These are phyloP conservation scores for Monosporascus sp. DNA, from an alignment of 2,329 filamentous ascomycete genomes.

Conservation along the genomic window DNA sequence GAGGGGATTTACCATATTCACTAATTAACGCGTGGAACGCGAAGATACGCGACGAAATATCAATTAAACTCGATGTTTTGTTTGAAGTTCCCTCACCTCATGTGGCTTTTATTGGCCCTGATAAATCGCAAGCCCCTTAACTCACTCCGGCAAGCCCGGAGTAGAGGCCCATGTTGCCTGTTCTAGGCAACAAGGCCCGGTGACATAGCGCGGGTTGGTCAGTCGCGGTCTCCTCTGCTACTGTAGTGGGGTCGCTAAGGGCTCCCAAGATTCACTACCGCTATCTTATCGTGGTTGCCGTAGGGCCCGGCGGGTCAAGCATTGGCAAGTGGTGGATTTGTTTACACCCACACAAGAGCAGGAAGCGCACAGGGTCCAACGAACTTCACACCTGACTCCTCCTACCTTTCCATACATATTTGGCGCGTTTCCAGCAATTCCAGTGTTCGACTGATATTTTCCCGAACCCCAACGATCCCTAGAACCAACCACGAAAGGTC, in stretches of 20 bases:
- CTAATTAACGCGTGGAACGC: background rate
- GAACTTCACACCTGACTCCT: background rate
- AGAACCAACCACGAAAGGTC: no score
- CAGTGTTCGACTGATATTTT: no score
- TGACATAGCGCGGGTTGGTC: no score
- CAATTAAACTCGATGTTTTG: conserved; percentile 8
- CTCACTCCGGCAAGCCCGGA: background rate
- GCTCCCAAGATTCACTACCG: background rate
- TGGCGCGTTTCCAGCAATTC: no score
- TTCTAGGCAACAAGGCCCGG: no score
- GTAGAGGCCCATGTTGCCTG: no score
- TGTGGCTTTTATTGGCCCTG: background rate
- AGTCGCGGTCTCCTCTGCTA: no score
- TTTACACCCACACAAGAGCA: conserved; percentile 16
- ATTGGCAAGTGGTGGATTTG: conserved; percentile 13
- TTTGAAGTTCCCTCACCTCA: conserved; percentile 9
- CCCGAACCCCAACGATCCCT: no score
- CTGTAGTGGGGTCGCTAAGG: background rate
- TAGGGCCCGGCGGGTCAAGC: conserved; percentile 13
- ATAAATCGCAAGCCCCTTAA: background rate
- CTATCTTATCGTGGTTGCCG: conserved; percentile 22
- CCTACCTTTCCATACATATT: no score
- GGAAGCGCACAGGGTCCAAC: background rate
- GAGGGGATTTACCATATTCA: background rate
- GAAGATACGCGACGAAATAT: background rate